Evolutionary conservation across 371 early-diverging fungal species (phyloP).

Genomic region (Mortierella sp.): DNA sequence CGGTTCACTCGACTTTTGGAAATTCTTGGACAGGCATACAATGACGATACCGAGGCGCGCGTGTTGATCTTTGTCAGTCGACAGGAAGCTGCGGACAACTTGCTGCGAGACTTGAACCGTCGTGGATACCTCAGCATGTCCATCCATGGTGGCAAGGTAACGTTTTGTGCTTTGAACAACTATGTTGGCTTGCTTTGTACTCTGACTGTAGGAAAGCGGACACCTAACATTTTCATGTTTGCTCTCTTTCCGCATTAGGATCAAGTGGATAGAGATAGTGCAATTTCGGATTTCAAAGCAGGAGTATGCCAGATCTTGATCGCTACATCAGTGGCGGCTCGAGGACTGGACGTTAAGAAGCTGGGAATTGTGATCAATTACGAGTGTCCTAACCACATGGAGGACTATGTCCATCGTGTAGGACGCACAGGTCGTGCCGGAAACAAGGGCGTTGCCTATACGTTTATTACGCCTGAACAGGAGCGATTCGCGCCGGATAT

Average conservation of each 20-base stretch:
- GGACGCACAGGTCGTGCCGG: slow-evolving; percentile 99
- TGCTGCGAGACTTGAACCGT: slow-evolving; percentile 87
- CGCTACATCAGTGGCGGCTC: slow-evolving; percentile 99
- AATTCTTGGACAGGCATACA: slow-evolving; percentile 87
- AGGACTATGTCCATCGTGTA: slow-evolving; percentile 99
- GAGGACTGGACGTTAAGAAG: slow-evolving; percentile 99
- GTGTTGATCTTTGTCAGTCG: slow-evolving; percentile 96
- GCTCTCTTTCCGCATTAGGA: slow-evolving; percentile 63
- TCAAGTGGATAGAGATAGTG: slow-evolving; percentile 95
- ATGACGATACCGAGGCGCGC: slow-evolving; percentile 75
- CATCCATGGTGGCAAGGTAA: slow-evolving; percentile 95
- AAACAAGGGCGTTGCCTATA: slow-evolving; percentile 96
- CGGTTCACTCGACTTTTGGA: slow-evolving; percentile 92
- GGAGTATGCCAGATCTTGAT: slow-evolving; percentile 92
- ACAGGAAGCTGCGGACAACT: slow-evolving; percentile 95
- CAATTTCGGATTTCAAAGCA: slow-evolving; percentile 93
- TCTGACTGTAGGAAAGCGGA: background rate
- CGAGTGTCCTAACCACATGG: slow-evolving; percentile 99
- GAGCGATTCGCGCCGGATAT: slow-evolving; percentile 95
- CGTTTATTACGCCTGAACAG: slow-evolving; percentile 95
- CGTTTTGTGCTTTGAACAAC: background rate
- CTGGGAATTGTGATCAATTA: slow-evolving; percentile 98
- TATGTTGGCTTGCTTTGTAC: background rate
- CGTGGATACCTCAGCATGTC: slow-evolving; percentile 94
- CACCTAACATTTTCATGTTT: background rate